Evolutionary conservation across 495 filamentous ascomycete species (phyloP), one percentile per base, ranked within the genome.

Genomic region (Lichenothelia convexa): DNA sequence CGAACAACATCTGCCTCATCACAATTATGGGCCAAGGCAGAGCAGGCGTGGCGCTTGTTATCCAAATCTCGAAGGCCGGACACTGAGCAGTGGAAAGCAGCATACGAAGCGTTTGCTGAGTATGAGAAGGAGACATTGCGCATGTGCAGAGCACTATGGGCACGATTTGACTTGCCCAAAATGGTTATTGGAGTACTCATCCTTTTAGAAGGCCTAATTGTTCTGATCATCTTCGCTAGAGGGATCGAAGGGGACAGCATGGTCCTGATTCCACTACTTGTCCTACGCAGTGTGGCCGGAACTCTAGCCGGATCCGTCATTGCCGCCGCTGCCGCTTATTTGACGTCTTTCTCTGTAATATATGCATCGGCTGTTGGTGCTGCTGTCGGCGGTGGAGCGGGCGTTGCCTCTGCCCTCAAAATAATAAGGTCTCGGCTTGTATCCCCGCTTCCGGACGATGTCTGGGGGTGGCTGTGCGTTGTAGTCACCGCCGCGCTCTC

Each of bases 381-480:
- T 15, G 72, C 77, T 9, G 52, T 72, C 23, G 73, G 73, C 21
- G 75, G 77, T 18, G 70, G 79, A 18, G 19, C 67, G 2, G 70
- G 75, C 3, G 78, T 78, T 11, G 42, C 64, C 5, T 66, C 65
- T 20, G 63, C 65, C 3, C 62, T 78, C 18, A 59, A 73, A 36
- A 57, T 48, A 43, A 61, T 51, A 40, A 62, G 58, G 36, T 61
- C 47, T 44, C 61, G 53, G 26, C 54, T 65, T 43, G 66, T 48
- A 31, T 58, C 57, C n/a, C 65, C 82, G 27, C 41, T 85, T n/a
- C 86, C 87, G 0, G 70, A 50, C n/a, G 76, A 74, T 0, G 53
- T 84, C 35, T 95, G 86, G 87, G 80, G 83, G 13, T 82, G 81
- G 75, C 63, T 93, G 36, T 75, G 80, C 1, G 54, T 86, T 27